phyloP scores from a whole-genome alignment of 352 stramenopile genomes.

The Thalassiosira hispida region DNA sequence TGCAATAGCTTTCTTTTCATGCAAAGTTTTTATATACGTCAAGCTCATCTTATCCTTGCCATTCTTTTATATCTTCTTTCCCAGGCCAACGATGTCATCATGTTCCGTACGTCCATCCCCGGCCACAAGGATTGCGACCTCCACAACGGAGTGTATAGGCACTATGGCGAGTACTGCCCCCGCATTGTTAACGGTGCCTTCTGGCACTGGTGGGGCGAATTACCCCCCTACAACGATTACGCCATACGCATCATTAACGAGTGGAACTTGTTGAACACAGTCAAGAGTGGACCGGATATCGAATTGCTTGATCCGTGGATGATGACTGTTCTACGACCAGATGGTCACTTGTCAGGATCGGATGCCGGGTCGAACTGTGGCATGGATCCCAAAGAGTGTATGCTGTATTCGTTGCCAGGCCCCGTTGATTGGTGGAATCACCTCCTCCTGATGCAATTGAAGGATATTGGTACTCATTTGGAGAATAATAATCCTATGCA shows the following conservation, averaged over 20 bases:
- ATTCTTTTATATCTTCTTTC: neutral
- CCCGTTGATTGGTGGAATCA: slow-evolving; percentile 74
- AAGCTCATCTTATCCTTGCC: neutral
- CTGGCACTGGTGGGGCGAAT: slow-evolving; percentile 58
- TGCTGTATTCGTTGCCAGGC: slow-evolving; percentile 63
- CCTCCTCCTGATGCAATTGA: slow-evolving; percentile 49
- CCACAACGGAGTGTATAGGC: slow-evolving; percentile 30
- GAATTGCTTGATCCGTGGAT: slow-evolving; percentile 58
- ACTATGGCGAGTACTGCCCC: slow-evolving; percentile 49
- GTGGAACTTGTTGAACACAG: slow-evolving; percentile 50
- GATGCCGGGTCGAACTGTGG: slow-evolving; percentile 43
- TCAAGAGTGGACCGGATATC: slow-evolving; percentile 46
- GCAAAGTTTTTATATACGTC: neutral
- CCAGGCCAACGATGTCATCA: slow-evolving; percentile 40
- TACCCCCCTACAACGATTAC: slow-evolving; percentile 60
- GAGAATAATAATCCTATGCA: slow-evolving; percentile 38
- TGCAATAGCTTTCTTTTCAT: slow-evolving; percentile 2
- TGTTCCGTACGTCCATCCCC: slow-evolving; percentile 55
- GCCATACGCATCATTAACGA: slow-evolving; percentile 50
- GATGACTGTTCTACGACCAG: slow-evolving; percentile 60
- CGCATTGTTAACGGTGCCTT: slow-evolving; percentile 56
- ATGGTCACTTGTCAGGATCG: slow-evolving; percentile 56
- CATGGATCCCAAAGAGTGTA: slow-evolving; percentile 37
- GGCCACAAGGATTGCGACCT: slow-evolving; percentile 59
- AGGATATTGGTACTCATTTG: slow-evolving; percentile 31